A percentile compares a stretch with the other conserved stretches of the same genome.
phyloP scores from a whole-genome alignment of 495 filamentous ascomycete genomes.

The Hypoxylon lienhwacheense region DNA sequence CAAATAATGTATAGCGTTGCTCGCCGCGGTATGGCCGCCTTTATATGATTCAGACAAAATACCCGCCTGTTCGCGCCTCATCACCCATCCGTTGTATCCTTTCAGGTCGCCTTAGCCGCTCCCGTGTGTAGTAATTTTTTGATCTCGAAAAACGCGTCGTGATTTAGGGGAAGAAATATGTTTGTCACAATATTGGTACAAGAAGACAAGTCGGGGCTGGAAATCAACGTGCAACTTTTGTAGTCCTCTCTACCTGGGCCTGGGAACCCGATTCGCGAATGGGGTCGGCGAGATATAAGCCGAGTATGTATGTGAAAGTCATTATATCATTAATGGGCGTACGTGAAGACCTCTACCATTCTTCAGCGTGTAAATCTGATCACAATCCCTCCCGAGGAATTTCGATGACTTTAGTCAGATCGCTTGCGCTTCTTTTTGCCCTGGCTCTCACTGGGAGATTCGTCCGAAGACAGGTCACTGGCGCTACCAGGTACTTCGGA shows the following conservation, averaged over 20 bases:
- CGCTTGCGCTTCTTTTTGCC: constrained; percentile 80
- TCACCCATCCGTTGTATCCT: constrained; percentile 34
- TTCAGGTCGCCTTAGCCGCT: constrained; percentile 27
- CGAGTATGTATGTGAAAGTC: constrained; percentile 28
- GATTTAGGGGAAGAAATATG: constrained; percentile 31
- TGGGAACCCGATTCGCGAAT: constrained; percentile 21
- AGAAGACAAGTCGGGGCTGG: constrained; percentile 40
- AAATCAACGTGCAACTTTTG: constrained; percentile 43
- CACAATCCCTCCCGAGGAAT: constrained; percentile 16
- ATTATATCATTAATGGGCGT: constrained; percentile 36
- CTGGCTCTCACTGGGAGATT: constrained; percentile 55
- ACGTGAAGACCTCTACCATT: constrained; percentile 18
- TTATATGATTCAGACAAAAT: constrained; percentile 25
- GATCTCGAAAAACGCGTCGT: constrained; percentile 27
- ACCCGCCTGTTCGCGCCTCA: constrained; percentile 35
- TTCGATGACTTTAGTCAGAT: constrained; percentile 45
- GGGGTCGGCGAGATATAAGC: constrained; percentile 5
- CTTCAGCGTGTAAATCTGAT: constrained; percentile 17
- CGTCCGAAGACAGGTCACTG: constrained; percentile 56
- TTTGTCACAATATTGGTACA: constrained; percentile 45
- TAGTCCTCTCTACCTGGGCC: constrained; percentile 37
- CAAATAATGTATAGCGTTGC: constrained; percentile 24
- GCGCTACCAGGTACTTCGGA: constrained; percentile 64
- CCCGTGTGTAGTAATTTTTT: constrained; percentile 37
- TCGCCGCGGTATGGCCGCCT: constrained; percentile 31